These are phyloP conservation scores for Eleusine indica DNA, from an alignment of 176 grass and related monocot species.

Conservation along the genomic window DNA sequence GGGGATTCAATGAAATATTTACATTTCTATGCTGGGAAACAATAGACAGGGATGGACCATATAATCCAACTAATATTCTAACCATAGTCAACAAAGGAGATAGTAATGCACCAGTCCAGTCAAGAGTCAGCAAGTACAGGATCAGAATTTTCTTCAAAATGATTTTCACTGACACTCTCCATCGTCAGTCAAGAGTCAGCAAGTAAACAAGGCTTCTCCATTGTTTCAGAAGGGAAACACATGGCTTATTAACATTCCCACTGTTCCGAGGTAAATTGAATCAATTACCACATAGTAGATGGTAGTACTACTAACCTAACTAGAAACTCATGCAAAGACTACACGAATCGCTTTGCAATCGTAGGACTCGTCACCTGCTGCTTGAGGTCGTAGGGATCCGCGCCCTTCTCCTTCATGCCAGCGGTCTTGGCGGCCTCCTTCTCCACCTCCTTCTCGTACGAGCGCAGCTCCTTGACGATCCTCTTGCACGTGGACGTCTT, in stretches of 20 bases:
- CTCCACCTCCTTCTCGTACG: constrained; percentile 82
- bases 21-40: neutral
- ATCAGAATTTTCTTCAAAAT: neutral
- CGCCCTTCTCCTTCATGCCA: constrained; percentile 89
- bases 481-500: constrained; percentile 90
- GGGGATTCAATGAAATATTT: neutral
- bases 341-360: too few species aligned
- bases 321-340: too few species aligned
- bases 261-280: neutral
- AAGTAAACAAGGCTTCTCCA: neutral
- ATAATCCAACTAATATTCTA: neutral
- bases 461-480: constrained; percentile 82
- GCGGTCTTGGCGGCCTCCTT: constrained; percentile 81
- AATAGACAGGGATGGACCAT: neutral
- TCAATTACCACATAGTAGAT: neutral
- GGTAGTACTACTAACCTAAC: too few species aligned
- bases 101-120: neutral
- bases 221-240: neutral
- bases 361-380: constrained; percentile 57
- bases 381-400: constrained; percentile 94
- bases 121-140: neutral
- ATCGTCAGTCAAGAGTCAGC: too few species aligned
- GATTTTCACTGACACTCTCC: neutral
- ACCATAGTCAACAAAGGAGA: neutral
- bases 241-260: neutral